Base-by-base conservation (phyloP, 257 asterid genomes). In the Nicotiana otophora region DNA sequence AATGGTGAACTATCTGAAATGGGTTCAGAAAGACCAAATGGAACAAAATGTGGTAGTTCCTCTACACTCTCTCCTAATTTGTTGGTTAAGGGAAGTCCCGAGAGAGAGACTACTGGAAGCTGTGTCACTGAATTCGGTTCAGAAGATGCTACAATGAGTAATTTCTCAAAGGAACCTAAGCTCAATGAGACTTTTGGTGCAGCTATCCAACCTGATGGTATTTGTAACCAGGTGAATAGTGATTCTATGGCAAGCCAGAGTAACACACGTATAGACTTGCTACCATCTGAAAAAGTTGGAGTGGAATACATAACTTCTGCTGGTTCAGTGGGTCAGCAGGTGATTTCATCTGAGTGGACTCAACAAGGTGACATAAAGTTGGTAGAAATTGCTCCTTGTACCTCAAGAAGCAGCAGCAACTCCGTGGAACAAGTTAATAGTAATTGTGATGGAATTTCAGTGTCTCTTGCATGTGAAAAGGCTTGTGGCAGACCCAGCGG, bases 41-140 rank as follows among this genome's bases (percentile, higher is more conserved):
- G 76, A 86, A 39, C 81, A 81, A 78, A 85, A 84, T 78, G 74
- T 75, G 78, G 83, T 85, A 84, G 81, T 63, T 86, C 84, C 62
- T 39, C 54, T 75, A 23, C 79, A 63, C 87, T 82, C 15, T 81
- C 85, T 57, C 84, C 84, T 46, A 55, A 72, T 80, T 72, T 78
- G 55, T 85, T 81, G 57, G 88, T 83, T 78, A 72, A 86, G 60
- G 88, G 83, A 72, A 82, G 67, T 83, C 67, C 80, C 62, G 84
- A 72, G 84, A 84, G 75, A 77, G 92, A 81, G 78, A 90, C 85
- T 20, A 58, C 81, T 82, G 89, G 87, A 69, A 83, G 87, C 80
- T 85, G 86, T 84, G 77, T 67, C 31, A 76, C 85, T 70, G 85
- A 82, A 81, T 77, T 26, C 63, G 64, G 86, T 70, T 85, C 81